phyloP scores from a whole-genome alignment of 2,329 filamentous ascomycete species.

The Epichloe bromicola region DNA sequence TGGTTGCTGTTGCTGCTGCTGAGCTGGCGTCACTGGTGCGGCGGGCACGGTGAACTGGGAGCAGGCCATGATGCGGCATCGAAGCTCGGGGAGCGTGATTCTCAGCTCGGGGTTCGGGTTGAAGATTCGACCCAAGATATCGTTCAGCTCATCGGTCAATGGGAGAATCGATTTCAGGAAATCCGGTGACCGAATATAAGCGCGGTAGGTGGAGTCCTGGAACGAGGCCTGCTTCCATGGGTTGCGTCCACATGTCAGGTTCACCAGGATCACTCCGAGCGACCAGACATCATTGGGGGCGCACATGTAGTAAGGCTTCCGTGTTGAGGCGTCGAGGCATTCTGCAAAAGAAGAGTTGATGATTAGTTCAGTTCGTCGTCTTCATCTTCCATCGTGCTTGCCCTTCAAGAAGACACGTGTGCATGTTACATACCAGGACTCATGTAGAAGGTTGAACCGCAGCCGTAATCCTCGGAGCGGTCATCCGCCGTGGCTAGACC shows the following conservation, averaged over 20 bases:
- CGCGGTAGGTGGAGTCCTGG: constrained; percentile 90
- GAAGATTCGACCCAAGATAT: constrained; percentile 79
- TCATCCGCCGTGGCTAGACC: constrained; percentile 79
- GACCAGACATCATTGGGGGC: constrained; percentile 97
- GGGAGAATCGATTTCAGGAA: constrained; percentile 91
- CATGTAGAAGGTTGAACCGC: constrained; percentile 98
- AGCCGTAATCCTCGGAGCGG: constrained; percentile 87
- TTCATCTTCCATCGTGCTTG: not conserved
- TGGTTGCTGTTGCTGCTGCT: constrained; percentile 20
- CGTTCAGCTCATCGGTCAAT: constrained; percentile 76
- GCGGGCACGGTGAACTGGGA: constrained; percentile 51
- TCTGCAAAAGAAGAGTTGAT: constrained; percentile 40
- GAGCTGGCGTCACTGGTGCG: constrained; percentile 17
- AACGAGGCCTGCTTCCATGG: constrained; percentile 94
- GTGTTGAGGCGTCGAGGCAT: constrained; percentile 67
- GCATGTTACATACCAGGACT: constrained; percentile 65
- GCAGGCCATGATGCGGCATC: constrained; percentile 64
- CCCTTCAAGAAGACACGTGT: not conserved
- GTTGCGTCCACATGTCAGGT: constrained; percentile 94
- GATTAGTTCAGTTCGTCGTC: constrained; percentile 4
- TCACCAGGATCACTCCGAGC: constrained; percentile 94
- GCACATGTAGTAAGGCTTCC: constrained; percentile 72
- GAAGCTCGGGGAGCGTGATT: constrained; percentile 70
- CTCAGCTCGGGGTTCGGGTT: constrained; percentile 71
- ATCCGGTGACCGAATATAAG: constrained; percentile 70